Base-by-base conservation (phyloP, 768 basidiomycete genomes). In the Aureoboletus auriporus region DNA sequence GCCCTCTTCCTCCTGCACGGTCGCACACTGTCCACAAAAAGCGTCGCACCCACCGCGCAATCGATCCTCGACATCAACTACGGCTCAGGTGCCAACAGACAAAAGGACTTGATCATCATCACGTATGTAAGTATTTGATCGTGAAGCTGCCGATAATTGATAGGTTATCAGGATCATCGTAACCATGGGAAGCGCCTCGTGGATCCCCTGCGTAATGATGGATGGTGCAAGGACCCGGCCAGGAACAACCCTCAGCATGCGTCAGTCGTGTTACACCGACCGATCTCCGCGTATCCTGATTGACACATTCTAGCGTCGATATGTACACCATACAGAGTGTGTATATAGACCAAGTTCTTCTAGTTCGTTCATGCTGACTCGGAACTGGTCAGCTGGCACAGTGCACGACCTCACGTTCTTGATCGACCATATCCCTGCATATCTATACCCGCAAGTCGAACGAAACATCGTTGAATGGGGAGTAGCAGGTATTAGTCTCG, bases 351-450 rank as follows among this genome's bases (percentile, higher is more conserved):
- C 23, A 10, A 12, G 17, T 12, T 7, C 23, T 1, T 17, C 17
- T 14, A 23, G 20, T 23, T 26, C 6, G 35, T 49, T 34, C 33
- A 23, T 44, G 28, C 44, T 52, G 49, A 60, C 42, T 23, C 36
- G 16, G 20, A 41, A 27, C 17, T 27, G 46, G 12, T 45, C 44
- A 66, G 65, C 64, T 46, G 90, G 89, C 2, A 85, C 89, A 0
- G 80, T 82, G 3, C 70, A 75, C 33, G 93, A 94, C 58, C 76
- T 93, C 7, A 85, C 86, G 0, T 83, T 86, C 68, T 64, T 94
- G 49, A 85, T 93, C 44, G 89, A 93, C 61, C 84, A 88, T 56
- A 72, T 94, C 4, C 81, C 85, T 1, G 66, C 81, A 0, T 85
- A 84, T 60, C 64, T 94, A 8, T 94, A 84, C 60, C 89, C 91